Evolutionary conservation across 805 yeast species (phyloP).

Genomic region (Kodamaea kakaduensis): DNA sequence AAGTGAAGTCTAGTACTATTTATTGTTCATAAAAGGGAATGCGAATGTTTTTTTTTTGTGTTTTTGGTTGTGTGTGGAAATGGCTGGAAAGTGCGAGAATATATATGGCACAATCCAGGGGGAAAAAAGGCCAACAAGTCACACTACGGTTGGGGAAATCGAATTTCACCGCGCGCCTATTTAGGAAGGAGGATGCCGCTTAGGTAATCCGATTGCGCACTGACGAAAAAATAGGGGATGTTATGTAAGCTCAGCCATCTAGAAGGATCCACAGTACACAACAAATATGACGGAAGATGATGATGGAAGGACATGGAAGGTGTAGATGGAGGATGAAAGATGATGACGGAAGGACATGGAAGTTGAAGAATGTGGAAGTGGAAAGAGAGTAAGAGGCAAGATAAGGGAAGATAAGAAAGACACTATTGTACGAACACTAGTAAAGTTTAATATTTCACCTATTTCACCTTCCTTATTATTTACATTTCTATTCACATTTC

Average conservation of each 20-base stretch:
- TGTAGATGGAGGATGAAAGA: neutral
- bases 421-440: too few relatives aligned
- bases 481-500: too few relatives aligned
- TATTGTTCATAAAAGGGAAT: slow-evolving; percentile 1
- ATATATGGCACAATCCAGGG: slow-evolving; percentile 2
- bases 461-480: too few relatives aligned
- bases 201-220: neutral
- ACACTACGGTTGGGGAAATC: slow-evolving; percentile 7
- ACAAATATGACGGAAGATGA: too few relatives aligned
- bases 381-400: neutral
- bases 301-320: neutral
- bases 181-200: neutral
- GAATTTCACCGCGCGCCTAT: neutral
- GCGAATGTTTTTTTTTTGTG: neutral
- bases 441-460: too few relatives aligned
- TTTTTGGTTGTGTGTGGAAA: neutral
- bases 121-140: slow-evolving; percentile 7
- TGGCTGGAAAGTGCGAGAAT: slow-evolving; percentile 8
- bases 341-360: neutral
- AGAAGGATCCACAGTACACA: too few relatives aligned
- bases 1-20: slow-evolving; percentile 1
- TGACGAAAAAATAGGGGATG: slow-evolving; percentile 2
- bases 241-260: too few relatives aligned
- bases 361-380: neutral
- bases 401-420: neutral